A percentile compares a stretch with the other conserved stretches of the same genome.
Evolutionary conservation across 2,329 filamentous ascomycete genomes (phyloP).

Genomic region (Penicillium olsonii): DNA sequence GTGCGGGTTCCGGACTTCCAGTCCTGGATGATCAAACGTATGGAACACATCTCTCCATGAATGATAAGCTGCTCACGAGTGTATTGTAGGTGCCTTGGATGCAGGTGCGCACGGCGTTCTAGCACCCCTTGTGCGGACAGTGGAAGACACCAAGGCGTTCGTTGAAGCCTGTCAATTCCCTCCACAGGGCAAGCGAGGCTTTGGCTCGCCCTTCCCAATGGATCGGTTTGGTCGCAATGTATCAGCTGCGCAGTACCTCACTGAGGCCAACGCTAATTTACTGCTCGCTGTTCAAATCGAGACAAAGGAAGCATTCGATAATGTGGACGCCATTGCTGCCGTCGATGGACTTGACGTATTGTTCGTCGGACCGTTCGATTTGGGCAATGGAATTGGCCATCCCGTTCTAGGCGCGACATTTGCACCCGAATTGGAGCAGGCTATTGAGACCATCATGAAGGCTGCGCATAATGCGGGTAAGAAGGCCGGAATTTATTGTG

Average conservation of each 20-base stretch:
- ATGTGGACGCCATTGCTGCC: constrained; percentile 53
- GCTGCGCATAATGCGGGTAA: constrained; percentile 57
- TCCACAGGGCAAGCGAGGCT: constrained; percentile 56
- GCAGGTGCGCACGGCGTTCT: constrained; percentile 61
- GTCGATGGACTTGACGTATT: constrained; percentile 56
- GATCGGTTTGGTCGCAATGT: constrained; percentile 42
- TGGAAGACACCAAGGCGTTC: constrained; percentile 54
- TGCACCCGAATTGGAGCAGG: constrained; percentile 52
- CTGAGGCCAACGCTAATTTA: constrained; percentile 56
- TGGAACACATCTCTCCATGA: constrained; percentile 10
- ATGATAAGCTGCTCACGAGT: background rate
- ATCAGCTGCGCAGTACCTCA: constrained; percentile 50
- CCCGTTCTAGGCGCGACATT: constrained; percentile 50
- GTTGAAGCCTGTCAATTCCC: constrained; percentile 59
- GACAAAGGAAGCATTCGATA: constrained; percentile 43
- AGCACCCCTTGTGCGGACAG: constrained; percentile 55
- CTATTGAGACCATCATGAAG: constrained; percentile 54
- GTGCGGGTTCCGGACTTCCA: constrained; percentile 58
- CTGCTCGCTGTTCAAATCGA: constrained; percentile 52
- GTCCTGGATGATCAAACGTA: constrained; percentile 63
- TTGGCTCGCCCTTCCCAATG: constrained; percentile 58
- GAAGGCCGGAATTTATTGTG: constrained; percentile 57
- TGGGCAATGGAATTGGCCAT: constrained; percentile 60
- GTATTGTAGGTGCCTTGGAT: constrained; percentile 54
- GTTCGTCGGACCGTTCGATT: constrained; percentile 57